Conservation (phyloP, 164 flowering plant species). For the Warburgia ugandensis region DNA sequence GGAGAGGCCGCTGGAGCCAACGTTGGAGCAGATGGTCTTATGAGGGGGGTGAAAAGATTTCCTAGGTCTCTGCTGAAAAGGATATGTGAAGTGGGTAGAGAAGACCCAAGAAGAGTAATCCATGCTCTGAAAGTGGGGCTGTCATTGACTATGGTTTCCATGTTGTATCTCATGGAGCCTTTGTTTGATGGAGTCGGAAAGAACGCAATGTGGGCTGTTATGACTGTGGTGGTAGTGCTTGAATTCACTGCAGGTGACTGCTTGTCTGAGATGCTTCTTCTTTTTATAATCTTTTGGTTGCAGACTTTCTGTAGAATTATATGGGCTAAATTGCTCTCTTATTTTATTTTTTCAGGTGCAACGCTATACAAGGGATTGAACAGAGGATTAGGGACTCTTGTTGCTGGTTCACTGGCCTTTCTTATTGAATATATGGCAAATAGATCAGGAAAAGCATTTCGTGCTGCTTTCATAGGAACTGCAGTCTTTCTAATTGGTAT, state of each 20-base stretch:
- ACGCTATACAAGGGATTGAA: conserved; percentile 86
- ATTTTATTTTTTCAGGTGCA: conserved; percentile 43
- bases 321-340: neutral
- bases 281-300: neutral
- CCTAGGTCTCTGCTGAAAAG: conserved; percentile 19
- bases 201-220: conserved; percentile 95
- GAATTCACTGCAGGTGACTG: conserved; percentile 85
- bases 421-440: conserved; percentile 59
- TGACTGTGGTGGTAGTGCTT: conserved; percentile 92
- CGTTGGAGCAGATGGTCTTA: neutral
- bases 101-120: conserved; percentile 69
- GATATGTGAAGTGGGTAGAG: conserved; percentile 48
- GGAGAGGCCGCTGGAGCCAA: neutral
- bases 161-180: conserved; percentile 71
- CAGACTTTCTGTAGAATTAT: neutral
- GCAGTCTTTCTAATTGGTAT: conserved; percentile 74
- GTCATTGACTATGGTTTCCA: conserved; percentile 66
- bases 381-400: conserved; percentile 78
- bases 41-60: conserved; percentile 20
- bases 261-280: neutral
- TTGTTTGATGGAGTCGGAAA: conserved; percentile 63
- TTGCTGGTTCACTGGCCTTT: conserved; percentile 75
- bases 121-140: conserved; percentile 85
- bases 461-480: conserved; percentile 62
- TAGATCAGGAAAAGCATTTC: conserved; percentile 33